Evolutionary conservation across 208 protist genomes (phyloP).

Genomic region (Crithidia bombi): DNA sequence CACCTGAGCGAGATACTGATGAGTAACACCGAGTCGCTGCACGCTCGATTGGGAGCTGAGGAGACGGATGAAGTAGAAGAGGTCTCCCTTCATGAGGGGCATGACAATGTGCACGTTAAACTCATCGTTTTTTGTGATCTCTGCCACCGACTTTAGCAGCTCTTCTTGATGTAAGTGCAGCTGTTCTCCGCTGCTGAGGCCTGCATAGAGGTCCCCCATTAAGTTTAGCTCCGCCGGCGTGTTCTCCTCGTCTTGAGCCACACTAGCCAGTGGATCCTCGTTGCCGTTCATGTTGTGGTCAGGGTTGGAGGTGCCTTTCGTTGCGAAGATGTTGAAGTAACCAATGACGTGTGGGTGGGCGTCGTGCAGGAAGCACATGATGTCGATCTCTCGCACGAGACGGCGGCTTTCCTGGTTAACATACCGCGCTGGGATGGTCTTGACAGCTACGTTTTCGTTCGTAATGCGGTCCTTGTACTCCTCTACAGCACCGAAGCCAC

Average conservation of each 20-base stretch:
- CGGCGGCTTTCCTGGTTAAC: slow-evolving; percentile 93
- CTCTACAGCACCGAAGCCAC: slow-evolving; percentile 98
- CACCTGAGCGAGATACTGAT: slow-evolving; percentile 60
- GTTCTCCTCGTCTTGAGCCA: slow-evolving; percentile 28
- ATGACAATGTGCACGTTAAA: slow-evolving; percentile 92
- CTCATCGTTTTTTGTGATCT: slow-evolving; percentile 42
- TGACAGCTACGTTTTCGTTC: slow-evolving; percentile 85
- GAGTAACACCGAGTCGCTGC: slow-evolving; percentile 32
- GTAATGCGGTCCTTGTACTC: slow-evolving; percentile 90
- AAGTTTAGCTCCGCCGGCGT: slow-evolving; percentile 51
- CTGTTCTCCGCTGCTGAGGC: slow-evolving; percentile 35
- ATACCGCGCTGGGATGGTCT: slow-evolving; percentile 85
- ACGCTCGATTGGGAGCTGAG: slow-evolving; percentile 28
- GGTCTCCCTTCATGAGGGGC: slow-evolving; percentile 85
- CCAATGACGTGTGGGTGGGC: slow-evolving; percentile 95
- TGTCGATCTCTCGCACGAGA: slow-evolving; percentile 95
- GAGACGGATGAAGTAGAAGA: slow-evolving; percentile 76
- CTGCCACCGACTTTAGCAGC: slow-evolving; percentile 33
- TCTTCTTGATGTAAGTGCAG: slow-evolving; percentile 46
- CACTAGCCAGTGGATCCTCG: slow-evolving; percentile 51
- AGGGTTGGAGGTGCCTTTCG: slow-evolving; percentile 45
- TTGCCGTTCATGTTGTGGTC: slow-evolving; percentile 25
- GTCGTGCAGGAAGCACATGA: slow-evolving; percentile 95
- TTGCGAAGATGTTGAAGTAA: slow-evolving; percentile 96
- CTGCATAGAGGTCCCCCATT: slow-evolving; percentile 32